phyloP scores from a whole-genome alignment of 805 yeast species.

The Spathaspora passalidarum region DNA sequence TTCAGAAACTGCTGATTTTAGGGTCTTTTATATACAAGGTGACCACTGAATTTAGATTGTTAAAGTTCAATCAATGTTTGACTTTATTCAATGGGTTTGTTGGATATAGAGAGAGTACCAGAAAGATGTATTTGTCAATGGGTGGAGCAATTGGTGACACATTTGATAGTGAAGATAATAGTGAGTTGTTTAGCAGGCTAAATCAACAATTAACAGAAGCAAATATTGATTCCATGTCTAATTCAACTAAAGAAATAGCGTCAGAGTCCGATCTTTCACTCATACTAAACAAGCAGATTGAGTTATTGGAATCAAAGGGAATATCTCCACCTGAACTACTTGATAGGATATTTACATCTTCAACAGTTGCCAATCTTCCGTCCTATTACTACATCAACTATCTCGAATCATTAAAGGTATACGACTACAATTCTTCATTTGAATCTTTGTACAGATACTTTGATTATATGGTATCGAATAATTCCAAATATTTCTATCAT shows the following conservation, averaged over 20 bases:
- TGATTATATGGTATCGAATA: conserved; percentile 72
- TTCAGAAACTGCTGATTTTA: conserved; percentile 21
- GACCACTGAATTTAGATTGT: conserved; percentile 28
- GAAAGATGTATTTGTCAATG: conserved; percentile 16
- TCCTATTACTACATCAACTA: conserved; percentile 56
- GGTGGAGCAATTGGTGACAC: conserved; percentile 9
- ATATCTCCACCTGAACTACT: conserved; percentile 47
- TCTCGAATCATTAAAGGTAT: conserved; percentile 52
- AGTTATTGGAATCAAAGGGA: conserved; percentile 49
- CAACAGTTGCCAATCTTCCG: conserved; percentile 38
- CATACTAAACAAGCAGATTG: conserved; percentile 52
- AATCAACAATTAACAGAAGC: conserved; percentile 12
- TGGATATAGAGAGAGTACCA: conserved; percentile 26
- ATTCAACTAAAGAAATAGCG: conserved; percentile 14
- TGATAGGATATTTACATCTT: conserved; percentile 47
- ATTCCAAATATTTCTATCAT: conserved; percentile 65
- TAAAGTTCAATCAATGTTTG: conserved; percentile 37
- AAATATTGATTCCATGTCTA: background rate
- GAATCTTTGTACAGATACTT: conserved; percentile 56
- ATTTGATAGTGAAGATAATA: conserved; percentile 9
- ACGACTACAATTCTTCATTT: conserved; percentile 60
- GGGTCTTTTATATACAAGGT: conserved; percentile 32
- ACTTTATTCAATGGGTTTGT: conserved; percentile 33
- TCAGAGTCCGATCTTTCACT: conserved; percentile 51
- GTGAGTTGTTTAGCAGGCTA: conserved; percentile 13